Evolutionary conservation across 2,329 filamentous ascomycete genomes (phyloP), one percentile per base, ranked within the genome.

Genomic region (Microdochium bolleyi): DNA sequence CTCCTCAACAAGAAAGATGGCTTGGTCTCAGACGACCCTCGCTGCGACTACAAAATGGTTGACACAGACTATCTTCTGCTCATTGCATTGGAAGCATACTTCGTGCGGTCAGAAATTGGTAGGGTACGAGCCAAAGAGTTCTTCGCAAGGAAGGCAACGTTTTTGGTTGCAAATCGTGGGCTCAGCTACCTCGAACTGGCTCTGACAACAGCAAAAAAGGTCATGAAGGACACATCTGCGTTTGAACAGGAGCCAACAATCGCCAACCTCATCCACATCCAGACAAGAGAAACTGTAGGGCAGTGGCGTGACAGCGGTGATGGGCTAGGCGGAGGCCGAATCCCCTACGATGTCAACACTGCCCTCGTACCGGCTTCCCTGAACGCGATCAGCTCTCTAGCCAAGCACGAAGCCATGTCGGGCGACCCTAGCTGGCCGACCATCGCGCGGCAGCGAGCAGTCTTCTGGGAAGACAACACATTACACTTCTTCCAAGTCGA

Each of bases 271-370:
- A 76, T 86, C 14, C 78, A 75, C 54, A 69, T 87, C 0, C 81
- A 80, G 54, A 60, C 75, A 0, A 73, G 68, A 7, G 65, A 84
- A 55, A 56, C 73, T 1, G 79, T 84, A 0, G 84, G 83, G 0
- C 68, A 87, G 61, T 87, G 83, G 83, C 73, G 83, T 49, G 83
- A 87, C 56, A 82, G 77, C 16, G 73, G 68, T 1, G 78, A 77
- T 50, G 82, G 84, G 14, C 62, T 86, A 14, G 83, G 79, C 1
- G 80, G 80, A 32, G 83, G 80, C 2, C 73, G 78, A 0, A 80
- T 84, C n/a, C 82, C 83, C 0, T 86, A 82, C 60, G 77, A 85
- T 55, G 82, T 86, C 24, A 87, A 86, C 58, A 79, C 79, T 0
- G 83, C 80, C 1, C 69, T 87, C 0, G 79, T 78, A 0, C 83